Evolutionary conservation across 139 green algal genomes (phyloP).

Genomic region (Haematococcus sp.): DNA sequence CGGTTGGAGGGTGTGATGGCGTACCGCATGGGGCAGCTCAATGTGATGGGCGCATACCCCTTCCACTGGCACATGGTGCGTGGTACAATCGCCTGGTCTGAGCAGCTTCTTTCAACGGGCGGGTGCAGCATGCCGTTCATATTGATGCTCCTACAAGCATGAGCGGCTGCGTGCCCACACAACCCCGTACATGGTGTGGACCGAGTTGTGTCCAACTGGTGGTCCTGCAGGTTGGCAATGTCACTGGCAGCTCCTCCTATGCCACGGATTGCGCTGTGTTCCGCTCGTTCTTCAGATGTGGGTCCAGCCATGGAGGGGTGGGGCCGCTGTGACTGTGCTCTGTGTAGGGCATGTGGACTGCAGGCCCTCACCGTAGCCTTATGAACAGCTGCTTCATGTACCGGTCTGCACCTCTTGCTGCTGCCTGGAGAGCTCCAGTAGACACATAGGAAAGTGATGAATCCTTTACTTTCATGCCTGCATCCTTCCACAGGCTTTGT

Average conservation of each 20-base stretch:
- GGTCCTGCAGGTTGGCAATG: background rate
- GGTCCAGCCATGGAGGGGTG: too few species aligned
- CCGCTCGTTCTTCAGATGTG: constrained; percentile 35
- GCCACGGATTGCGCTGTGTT: constrained; percentile 48
- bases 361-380: too few species aligned
- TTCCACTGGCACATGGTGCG: constrained; percentile 54
- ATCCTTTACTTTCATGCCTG: background rate
- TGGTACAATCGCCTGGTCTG: too few species aligned
- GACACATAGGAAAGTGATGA: background rate
- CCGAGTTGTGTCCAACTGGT: too few species aligned
- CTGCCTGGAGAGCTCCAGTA: background rate
- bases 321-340: background rate
- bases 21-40: constrained; percentile 51
- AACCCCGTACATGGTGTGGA: too few species aligned
- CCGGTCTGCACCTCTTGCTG: too few species aligned
- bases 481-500: constrained; percentile 11
- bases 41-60: constrained; percentile 55
- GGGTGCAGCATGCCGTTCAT: too few species aligned
- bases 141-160: too few species aligned
- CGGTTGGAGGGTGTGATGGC: constrained; percentile 45
- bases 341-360: background rate
- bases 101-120: too few species aligned
- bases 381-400: too few species aligned
- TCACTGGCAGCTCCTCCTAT: constrained; percentile 17
- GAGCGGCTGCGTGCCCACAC: too few species aligned